Conservation (phyloP, 2,329 filamentous ascomycete species). For the Nothopassalora personata region DNA sequence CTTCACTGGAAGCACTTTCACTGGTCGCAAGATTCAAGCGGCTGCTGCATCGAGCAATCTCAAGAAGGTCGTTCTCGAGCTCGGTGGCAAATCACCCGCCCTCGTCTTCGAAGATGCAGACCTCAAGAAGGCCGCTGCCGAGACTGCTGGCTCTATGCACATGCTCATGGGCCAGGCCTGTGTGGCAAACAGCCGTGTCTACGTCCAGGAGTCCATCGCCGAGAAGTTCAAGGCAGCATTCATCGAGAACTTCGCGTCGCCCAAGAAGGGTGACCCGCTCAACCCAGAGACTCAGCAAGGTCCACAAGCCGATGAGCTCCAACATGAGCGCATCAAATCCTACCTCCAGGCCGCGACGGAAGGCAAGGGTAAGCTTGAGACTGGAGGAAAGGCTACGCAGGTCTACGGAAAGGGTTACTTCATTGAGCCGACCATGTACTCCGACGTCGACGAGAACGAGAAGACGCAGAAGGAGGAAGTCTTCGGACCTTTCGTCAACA, state of each 20-base stretch:
- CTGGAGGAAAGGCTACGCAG: conserved; percentile 20
- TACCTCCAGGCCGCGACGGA: conserved; percentile 22
- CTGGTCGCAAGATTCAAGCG: conserved; percentile 43
- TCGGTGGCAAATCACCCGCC: conserved; percentile 53
- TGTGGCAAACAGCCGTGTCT: conserved; percentile 55
- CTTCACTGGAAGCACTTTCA: conserved; percentile 69
- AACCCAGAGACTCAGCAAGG: conserved; percentile 63
- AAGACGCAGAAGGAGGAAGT: conserved; percentile 36
- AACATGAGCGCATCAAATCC: conserved; percentile 40
- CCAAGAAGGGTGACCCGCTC: conserved; percentile 64
- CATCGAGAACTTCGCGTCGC: conserved; percentile 51
- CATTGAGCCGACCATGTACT: conserved; percentile 45
- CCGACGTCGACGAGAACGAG: conserved; percentile 39
- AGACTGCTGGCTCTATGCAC: conserved; percentile 54
- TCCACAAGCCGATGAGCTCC: conserved; percentile 55
- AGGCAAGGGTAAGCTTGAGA: conserved; percentile 21
- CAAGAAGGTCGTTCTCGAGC: conserved; percentile 57
- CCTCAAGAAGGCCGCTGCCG: conserved; percentile 47
- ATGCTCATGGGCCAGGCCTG: conserved; percentile 56
- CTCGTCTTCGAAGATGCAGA: conserved; percentile 43
- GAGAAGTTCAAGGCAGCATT: conserved; percentile 60
- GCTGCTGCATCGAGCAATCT: conserved; percentile 35
- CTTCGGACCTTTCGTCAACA: conserved; percentile 36
- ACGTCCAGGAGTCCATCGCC: conserved; percentile 50
- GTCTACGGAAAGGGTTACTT: conserved; percentile 37